These are phyloP conservation scores for Paraurostyla sp. DNA, from an alignment of 73 alveolate species.

Conservation along the genomic window DNA sequence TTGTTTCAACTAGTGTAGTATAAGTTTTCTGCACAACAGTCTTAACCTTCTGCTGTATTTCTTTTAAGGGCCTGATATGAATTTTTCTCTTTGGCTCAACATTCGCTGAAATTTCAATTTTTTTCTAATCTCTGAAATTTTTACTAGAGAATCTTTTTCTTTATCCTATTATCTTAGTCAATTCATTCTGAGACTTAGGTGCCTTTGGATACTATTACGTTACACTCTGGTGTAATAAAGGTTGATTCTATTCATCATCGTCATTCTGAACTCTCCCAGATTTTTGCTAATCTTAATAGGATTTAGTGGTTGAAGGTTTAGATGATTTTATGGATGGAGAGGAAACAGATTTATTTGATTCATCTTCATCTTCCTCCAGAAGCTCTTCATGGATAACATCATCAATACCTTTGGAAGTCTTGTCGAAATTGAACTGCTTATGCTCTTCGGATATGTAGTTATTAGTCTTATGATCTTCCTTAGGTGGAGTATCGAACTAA, in stretches of 20 bases:
- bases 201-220: not conserved
- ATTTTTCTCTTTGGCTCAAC: slow-evolving; percentile 3
- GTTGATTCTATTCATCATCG: not conserved
- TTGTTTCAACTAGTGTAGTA: slow-evolving; percentile 38
- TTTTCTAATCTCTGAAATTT: not conserved
- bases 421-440: not conserved
- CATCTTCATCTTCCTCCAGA: slow-evolving; percentile 36
- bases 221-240: not conserved
- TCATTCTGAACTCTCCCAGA: not conserved
- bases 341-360: slow-evolving; percentile 8
- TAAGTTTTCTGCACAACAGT: slow-evolving; percentile 31
- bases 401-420: slow-evolving; percentile 34
- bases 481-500: no score
- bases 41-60: slow-evolving; percentile 3
- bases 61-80: slow-evolving; percentile 32
- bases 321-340: not conserved
- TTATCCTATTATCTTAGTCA: not conserved
- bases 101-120: not conserved
- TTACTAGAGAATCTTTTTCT: not conserved
- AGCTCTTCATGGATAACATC: slow-evolving; percentile 42
- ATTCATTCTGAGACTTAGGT: not conserved
- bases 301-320: not conserved
- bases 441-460: not conserved
- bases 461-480: not conserved
- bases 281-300: not conserved